Conservation (phyloP, 352 stramenopile genomes). For the Globisporangium carolinianum region DNA sequence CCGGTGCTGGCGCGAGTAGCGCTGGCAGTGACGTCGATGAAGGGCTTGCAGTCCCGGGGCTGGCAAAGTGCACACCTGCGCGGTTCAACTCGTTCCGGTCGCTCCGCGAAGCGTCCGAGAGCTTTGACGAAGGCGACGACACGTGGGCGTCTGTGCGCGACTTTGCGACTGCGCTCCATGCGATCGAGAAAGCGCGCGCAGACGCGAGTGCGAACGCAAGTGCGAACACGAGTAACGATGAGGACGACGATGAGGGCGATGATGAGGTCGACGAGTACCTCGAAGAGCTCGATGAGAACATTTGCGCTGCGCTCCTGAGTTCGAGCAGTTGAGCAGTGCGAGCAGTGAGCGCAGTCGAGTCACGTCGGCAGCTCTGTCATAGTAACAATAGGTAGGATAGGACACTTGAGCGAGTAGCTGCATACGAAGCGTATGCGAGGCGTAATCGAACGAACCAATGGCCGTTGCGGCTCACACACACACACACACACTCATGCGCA, state of each 20-base stretch:
- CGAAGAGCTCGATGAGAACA: conserved; percentile 8
- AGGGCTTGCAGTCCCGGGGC: conserved; percentile 65
- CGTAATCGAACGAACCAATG: background rate
- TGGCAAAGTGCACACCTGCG: conserved; percentile 63
- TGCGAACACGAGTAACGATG: conserved; percentile 10
- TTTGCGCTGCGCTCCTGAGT: background rate
- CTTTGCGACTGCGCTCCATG: conserved; percentile 14
- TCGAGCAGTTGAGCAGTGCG: background rate
- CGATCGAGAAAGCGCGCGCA: conserved; percentile 7
- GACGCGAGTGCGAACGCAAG: conserved; percentile 3
- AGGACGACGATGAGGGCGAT: conserved; percentile 6
- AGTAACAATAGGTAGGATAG: background rate
- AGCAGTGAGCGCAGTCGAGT: background rate
- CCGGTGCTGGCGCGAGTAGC: background rate
- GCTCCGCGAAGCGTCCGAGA: conserved; percentile 31
- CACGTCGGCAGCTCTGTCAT: too few species aligned
- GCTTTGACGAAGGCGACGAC: conserved; percentile 18
- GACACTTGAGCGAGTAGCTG: too few species aligned
- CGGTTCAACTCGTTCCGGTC: conserved; percentile 83
- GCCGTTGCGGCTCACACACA: background rate
- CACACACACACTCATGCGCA: background rate
- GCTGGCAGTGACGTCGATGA: conserved; percentile 22
- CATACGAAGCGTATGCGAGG: too few species aligned
- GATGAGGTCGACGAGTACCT: background rate
- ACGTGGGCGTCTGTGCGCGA: conserved; percentile 5